Percentiles rank a stretch among this genome's conserved stretches.
These are phyloP conservation scores for Hyaloscypha finlandica DNA, from an alignment of 495 filamentous ascomycete genomes.

Conservation along the genomic window DNA sequence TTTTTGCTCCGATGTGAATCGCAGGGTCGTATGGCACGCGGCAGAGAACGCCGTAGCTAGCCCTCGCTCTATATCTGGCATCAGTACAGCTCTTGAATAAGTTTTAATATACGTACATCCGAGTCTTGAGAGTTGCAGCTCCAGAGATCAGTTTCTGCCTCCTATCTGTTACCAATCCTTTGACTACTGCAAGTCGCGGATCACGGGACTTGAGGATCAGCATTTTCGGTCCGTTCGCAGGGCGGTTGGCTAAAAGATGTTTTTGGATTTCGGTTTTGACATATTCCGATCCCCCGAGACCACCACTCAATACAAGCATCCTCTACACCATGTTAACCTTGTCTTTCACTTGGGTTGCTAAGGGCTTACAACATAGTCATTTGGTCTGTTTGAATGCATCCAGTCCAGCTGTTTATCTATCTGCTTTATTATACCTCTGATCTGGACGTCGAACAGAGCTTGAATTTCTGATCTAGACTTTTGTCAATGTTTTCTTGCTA, in stretches of 20 bases:
- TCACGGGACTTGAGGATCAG: slow-evolving; percentile 50
- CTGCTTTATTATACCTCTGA: slow-evolving; percentile 51
- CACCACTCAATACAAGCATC: slow-evolving; percentile 62
- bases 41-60: slow-evolving; percentile 37
- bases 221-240: slow-evolving; percentile 30
- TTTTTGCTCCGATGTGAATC: slow-evolving; percentile 37
- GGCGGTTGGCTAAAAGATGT: slow-evolving; percentile 35
- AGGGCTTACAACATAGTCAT: slow-evolving; percentile 40
- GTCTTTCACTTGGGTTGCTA: slow-evolving; percentile 33
- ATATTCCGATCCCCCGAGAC: slow-evolving; percentile 64
- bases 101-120: background rate
- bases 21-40: slow-evolving; percentile 3
- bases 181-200: slow-evolving; percentile 58
- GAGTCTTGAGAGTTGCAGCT: slow-evolving; percentile 42
- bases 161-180: slow-evolving; percentile 54
- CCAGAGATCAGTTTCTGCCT: slow-evolving; percentile 48
- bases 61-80: slow-evolving; percentile 45
- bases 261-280: slow-evolving; percentile 48
- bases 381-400: slow-evolving; percentile 44
- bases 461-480: slow-evolving; percentile 41
- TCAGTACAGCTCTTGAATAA: background rate
- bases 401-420: slow-evolving; percentile 57
- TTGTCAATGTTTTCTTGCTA: slow-evolving; percentile 22
- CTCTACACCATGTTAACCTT: slow-evolving; percentile 15
- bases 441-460: slow-evolving; percentile 56